These are phyloP conservation scores for Cubamyces lactineus DNA, from an alignment of 768 basidiomycete species.

Conservation along the genomic window DNA sequence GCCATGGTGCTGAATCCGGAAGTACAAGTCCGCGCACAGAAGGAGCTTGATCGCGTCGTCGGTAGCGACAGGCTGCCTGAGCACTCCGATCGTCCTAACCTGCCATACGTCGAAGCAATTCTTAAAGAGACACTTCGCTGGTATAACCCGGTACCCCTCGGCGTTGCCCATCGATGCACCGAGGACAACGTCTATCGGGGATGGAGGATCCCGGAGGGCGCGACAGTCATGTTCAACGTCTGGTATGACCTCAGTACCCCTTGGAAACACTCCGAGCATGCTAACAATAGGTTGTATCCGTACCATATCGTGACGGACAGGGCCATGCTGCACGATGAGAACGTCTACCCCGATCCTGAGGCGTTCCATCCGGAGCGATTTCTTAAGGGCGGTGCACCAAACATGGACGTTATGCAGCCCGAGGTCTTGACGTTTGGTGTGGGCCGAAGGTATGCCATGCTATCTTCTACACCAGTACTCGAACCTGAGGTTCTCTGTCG, in stretches of 20 bases:
- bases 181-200: slow-evolving; percentile 45
- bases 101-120: slow-evolving; percentile 22
- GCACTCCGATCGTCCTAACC: slow-evolving; percentile 17
- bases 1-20: slow-evolving; percentile 15
- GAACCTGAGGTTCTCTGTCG: not conserved
- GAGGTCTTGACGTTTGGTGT: slow-evolving; percentile 30
- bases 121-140: slow-evolving; percentile 23
- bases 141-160: slow-evolving; percentile 13
- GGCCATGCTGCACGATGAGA: slow-evolving; percentile 54
- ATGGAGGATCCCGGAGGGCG: slow-evolving; percentile 42
- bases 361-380: slow-evolving; percentile 57
- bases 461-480: not conserved
- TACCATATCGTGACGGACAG: slow-evolving; percentile 35
- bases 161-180: slow-evolving; percentile 36
- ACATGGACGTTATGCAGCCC: slow-evolving; percentile 13
- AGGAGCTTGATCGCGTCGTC: slow-evolving; percentile 24
- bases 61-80: slow-evolving; percentile 21
- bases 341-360: slow-evolving; percentile 48
- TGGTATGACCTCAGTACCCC: not conserved
- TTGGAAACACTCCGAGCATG: too few species aligned
- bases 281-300: too few species aligned
- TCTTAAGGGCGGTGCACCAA: slow-evolving; percentile 31
- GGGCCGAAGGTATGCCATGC: slow-evolving; percentile 23
- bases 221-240: slow-evolving; percentile 15
- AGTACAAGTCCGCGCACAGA: slow-evolving; percentile 15